Evolutionary conservation across 2,329 filamentous ascomycete genomes (phyloP), one percentile per base, ranked within the genome.

Genomic region (Phialemoniopsis sp.): DNA sequence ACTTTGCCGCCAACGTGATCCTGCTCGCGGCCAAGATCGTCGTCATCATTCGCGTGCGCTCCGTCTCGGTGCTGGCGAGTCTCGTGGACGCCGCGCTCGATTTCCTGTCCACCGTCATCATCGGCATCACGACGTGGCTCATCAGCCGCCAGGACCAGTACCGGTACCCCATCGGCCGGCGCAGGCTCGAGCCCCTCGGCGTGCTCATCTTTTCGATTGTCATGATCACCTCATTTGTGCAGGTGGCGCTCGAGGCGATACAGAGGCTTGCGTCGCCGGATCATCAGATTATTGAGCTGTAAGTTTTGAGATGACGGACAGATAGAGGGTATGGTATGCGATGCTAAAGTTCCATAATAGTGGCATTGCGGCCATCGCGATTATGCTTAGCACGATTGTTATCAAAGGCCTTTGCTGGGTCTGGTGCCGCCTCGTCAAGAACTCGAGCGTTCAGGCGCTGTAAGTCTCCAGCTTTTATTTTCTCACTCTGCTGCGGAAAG

Each of bases 351-450:
- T 13, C 17, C 37, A 21, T 10, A 17, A 40, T 19, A 68, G 64
- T 13, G 79, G 83, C 1, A 53, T 82, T 13, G 77, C 87, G 0
- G 85, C 89, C 5, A 81, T 94, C 41, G 66, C 69, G 36, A 91
- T 94, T 58, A 94, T 95, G 89, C 64, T 82, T 5, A 70, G 76
- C 30, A 95, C 89, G 0, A 85, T 95, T 30, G 60, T 90, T 32
- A 82, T 95, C 60, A 95, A 95, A 59, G 80, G 85, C 15, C 64
- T 78, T 9, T 90, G 86, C 62, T 95, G 87, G 87, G 56, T 94
- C 30, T 95, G 87, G 86, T 95, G 87, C 58, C 85, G 89, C 7
- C 61, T 93, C 28, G 86, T 95, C 48, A 87, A 80, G 50, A 95
- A 94, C 58, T 89, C 85, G 3, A 88, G 83, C 45, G 89, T 95